Base-by-base conservation (phyloP, 305 asterid species). In the Andrographis paniculata region DNA sequence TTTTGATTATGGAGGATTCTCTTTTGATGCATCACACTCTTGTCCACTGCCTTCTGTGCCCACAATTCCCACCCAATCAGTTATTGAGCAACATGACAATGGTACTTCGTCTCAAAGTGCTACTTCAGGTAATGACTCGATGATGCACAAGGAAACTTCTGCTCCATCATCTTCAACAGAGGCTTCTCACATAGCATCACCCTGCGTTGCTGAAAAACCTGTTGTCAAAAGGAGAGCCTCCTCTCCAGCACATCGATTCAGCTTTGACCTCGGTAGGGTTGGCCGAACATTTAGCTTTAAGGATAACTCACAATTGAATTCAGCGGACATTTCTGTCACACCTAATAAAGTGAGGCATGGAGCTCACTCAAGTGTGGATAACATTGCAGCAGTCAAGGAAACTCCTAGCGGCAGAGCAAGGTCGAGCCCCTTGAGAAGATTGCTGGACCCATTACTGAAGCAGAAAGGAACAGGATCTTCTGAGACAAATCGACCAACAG, bases 361-460 rank as follows among this genome's bases (percentile, higher is more conserved):
- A 33, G 47, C 27, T 63, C 44, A 68, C 45, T 59, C 73, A 42
- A n/a, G n/a, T n/a, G n/a, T n/a, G n/a, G n/a, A n/a, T n/a, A n/a
- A n/a, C n/a, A n/a, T n/a, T n/a, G n/a, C n/a, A n/a, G n/a, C n/a
- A n/a, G 80, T 70, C 49, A 68, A 69, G 59, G 62, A 62, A 65
- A 57, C 55, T 69, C 46, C 74, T 45, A 64, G 52, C 27, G 49
- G 46, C 58, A 66, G 68, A 65, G 74, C 77, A 43, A 73, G 76
- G 59, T 76, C 99, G 42, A 91, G 95, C 64, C 95, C 99, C 33
- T 72, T 92, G 58, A 84, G 93, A 67, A 87, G 91, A 74, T 69
- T 92, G 67, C 66, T 87, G 45, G 88, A 84, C 60, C 97, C 97
- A 45, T 56, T 87, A 47, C 68, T 79, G 63, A 75, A 65, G 77